These are phyloP conservation scores for Entoloma clypeatum DNA, from an alignment of 1,284 basidiomycete genomes.

Conservation along the genomic window DNA sequence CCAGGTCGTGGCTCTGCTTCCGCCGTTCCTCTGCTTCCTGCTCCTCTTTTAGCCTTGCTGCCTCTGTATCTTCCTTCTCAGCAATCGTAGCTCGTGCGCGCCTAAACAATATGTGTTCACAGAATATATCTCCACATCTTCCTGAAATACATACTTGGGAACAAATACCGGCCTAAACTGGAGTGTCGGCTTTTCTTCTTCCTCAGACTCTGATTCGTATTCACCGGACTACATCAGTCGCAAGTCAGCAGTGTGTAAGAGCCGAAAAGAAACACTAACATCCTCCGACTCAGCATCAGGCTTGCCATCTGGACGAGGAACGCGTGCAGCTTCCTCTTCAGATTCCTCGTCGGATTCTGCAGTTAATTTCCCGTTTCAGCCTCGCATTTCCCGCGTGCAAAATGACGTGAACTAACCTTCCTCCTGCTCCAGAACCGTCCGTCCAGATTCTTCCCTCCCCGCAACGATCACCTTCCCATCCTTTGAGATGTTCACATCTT, in stretches of 20 bases:
- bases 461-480: constrained; percentile 76
- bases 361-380: constrained; percentile 12
- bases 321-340: constrained; percentile 40
- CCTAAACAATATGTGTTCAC: no score
- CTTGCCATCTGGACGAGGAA: constrained; percentile 22
- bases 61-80: constrained; percentile 71
- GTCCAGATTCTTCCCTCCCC: constrained; percentile 68
- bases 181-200: constrained; percentile 58
- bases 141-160: constrained; percentile 79
- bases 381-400: constrained; percentile 1
- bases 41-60: constrained; percentile 59
- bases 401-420: constrained; percentile 26
- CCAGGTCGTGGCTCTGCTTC: constrained; percentile 80
- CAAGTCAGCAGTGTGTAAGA: constrained; percentile 7
- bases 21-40: constrained; percentile 69
- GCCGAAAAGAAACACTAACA: constrained; percentile 27
- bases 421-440: constrained; percentile 49
- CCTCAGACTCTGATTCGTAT: constrained; percentile 69
- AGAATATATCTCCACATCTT: no score
- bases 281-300: constrained; percentile 43
- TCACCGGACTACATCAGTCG: constrained; percentile 58
- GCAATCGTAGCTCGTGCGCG: constrained; percentile 66
- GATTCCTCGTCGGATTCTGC: constrained; percentile 42
- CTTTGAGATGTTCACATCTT: constrained; percentile 71
- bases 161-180: constrained; percentile 87